Evolutionary conservation across 2,329 filamentous ascomycete species (phyloP), one percentile per base, ranked within the genome.

Genomic region (Calonectria ilicicola): DNA sequence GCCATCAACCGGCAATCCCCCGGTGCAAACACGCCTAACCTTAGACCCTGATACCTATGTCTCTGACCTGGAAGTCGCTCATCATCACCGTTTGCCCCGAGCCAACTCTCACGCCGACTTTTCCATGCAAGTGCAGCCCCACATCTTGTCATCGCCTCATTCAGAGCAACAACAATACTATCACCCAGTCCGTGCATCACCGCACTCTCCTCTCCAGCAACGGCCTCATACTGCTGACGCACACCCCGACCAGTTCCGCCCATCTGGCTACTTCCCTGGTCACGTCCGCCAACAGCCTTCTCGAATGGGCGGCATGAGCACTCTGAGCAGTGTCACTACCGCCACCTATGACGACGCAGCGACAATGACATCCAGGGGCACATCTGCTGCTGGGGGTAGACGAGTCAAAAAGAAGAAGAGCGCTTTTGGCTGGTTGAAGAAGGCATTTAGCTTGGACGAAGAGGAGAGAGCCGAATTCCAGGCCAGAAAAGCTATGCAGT

Each of bases 341-440:
- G 84, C 87, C 62, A 87, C 86, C 1, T 82, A 84, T 26, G 84
- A 87, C 47, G 83, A 84, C 1, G 76, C 80, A n/a, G 76, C 76
- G 14, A 79, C 80, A 12, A 76, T 77, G 10, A 77, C 77, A 19
- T 80, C 74, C 74, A 79, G 67, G 66, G 78, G 76, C n/a, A 80
- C 74, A 19, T 78, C 76, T 49, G 77, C 79, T 26, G 80, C 81
- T 2, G 81, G 79, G 21, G 81, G 83, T 27, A 85, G 85, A 68
- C 83, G 87, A 44, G 79, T 92, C 6, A 92, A 92, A 82, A 93
- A 92, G 85, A 93, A 93, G 85, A 88, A 90, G 74, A 92, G 91
- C 77, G 90, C 91, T 1, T 92, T 93, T 78, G 91, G 91, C 2
- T 93, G 91, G 91, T 81, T 93, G 69, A 93, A 92, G 82, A 93